A percentile compares a stretch with the other conserved stretches of the same genome.
phyloP scores from a whole-genome alignment of 2,329 filamentous ascomycete species.

The Colletotrichum caudatum region DNA sequence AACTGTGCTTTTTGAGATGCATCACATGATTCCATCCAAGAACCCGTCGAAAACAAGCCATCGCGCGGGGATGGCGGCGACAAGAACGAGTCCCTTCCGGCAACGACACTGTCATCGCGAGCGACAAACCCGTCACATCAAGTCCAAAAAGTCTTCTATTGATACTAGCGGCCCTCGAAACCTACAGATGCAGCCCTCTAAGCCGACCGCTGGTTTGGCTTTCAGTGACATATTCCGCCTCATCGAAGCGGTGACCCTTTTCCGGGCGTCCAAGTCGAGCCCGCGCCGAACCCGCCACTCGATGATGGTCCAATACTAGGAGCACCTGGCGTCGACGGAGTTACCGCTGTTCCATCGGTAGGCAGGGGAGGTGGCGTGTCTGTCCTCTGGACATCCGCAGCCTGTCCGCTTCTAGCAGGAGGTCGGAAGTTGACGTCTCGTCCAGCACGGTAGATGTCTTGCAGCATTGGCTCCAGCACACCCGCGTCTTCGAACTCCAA shows the following conservation, averaged over 20 bases:
- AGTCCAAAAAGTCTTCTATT: background rate
- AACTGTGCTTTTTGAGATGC: too few relatives aligned
- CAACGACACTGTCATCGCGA: background rate
- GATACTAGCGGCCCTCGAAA: background rate
- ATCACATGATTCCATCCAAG: background rate
- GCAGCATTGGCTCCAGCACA: constrained; percentile 83
- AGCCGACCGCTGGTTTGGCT: background rate
- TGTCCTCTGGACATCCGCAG: constrained; percentile 56
- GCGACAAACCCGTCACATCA: background rate
- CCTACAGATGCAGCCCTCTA: background rate
- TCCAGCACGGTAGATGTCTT: constrained; percentile 80
- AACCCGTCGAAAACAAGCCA: background rate
- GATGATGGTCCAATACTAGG: constrained; percentile 49
- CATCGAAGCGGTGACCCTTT: constrained; percentile 48
- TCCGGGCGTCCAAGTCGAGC: constrained; percentile 59
- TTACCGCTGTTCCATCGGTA: constrained; percentile 49
- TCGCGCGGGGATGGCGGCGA: too few relatives aligned
- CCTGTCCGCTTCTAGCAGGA: constrained; percentile 59
- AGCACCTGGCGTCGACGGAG: constrained; percentile 59
- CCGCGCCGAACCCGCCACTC: constrained; percentile 54
- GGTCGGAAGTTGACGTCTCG: constrained; percentile 64
- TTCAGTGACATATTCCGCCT: background rate
- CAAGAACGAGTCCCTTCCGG: too few relatives aligned
- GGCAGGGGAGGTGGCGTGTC: constrained; percentile 65
- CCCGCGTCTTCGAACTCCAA: constrained; percentile 90